phyloP scores from a whole-genome alignment of 768 basidiomycete genomes.

The Leccinum olivaceopallidum region DNA sequence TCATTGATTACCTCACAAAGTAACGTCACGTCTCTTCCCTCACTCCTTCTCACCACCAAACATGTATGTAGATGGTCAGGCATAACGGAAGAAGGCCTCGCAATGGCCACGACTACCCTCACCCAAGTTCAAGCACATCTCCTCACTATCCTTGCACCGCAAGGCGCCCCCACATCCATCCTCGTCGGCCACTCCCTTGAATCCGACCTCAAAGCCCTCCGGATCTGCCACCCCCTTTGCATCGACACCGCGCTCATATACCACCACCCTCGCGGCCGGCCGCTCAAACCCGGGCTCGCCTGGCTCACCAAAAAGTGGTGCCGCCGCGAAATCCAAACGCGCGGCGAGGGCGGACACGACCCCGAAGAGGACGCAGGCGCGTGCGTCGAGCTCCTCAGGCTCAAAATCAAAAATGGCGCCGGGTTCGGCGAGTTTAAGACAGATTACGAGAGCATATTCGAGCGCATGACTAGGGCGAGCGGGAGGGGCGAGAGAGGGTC shows the following conservation, averaged over 20 bases:
- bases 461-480: slow-evolving; percentile 66
- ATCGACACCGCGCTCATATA: slow-evolving; percentile 91
- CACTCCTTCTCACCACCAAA: neutral
- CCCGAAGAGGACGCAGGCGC: slow-evolving; percentile 94
- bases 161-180: slow-evolving; percentile 59
- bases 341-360: slow-evolving; percentile 86
- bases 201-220: slow-evolving; percentile 88
- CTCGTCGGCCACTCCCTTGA: slow-evolving; percentile 96
- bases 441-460: slow-evolving; percentile 87
- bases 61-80: slow-evolving; percentile 75
- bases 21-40: slow-evolving; percentile 31
- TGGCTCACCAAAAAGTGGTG: slow-evolving; percentile 97
- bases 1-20: slow-evolving; percentile 92
- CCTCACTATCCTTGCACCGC: slow-evolving; percentile 58
- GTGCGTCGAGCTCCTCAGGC: slow-evolving; percentile 78
- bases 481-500: slow-evolving; percentile 42
- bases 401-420: slow-evolving; percentile 74
- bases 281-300: slow-evolving; percentile 93
- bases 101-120: slow-evolving; percentile 73
- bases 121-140: slow-evolving; percentile 75
- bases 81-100: slow-evolving; percentile 76
- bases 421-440: slow-evolving; percentile 87
- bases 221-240: slow-evolving; percentile 80
- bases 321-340: slow-evolving; percentile 81
- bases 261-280: slow-evolving; percentile 91